Conservation (phyloP, 192 early-diverging fungal species). For the Coemansia erecta region DNA sequence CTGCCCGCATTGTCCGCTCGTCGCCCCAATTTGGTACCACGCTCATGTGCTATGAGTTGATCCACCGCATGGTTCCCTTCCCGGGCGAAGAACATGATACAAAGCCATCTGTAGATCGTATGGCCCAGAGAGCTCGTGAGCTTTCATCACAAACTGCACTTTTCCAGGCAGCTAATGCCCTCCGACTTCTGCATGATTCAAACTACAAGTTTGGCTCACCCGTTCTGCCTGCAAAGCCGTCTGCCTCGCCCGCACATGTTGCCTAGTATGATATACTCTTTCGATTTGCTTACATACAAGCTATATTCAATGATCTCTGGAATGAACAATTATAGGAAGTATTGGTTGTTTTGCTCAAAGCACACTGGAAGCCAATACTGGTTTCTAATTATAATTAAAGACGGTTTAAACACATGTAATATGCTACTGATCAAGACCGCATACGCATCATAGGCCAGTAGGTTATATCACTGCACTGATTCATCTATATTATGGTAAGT, state of each 20-base stretch:
- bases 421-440: too few species aligned
- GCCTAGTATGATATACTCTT: background rate
- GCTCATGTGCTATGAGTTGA: constrained; percentile 85
- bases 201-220: constrained; percentile 46
- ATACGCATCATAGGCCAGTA: too few species aligned
- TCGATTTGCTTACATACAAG: background rate
- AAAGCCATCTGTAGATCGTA: constrained; percentile 14
- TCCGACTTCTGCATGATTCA: constrained; percentile 44
- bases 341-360: too few species aligned
- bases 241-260: background rate
- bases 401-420: too few species aligned
- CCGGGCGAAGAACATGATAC: constrained; percentile 43
- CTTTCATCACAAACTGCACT: constrained; percentile 39
- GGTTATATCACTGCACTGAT: too few species aligned
- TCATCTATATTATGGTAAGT: too few species aligned
- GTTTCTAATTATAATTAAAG: too few species aligned
- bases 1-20: constrained; percentile 86
- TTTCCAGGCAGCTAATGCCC: constrained; percentile 42
- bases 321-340: too few species aligned
- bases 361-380: too few species aligned
- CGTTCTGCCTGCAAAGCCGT: constrained; percentile 2
- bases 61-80: constrained; percentile 67
- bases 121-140: constrained; percentile 20
- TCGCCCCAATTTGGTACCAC: constrained; percentile 99
- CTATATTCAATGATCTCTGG: too few species aligned